Evolutionary conservation across 495 filamentous ascomycete genomes (phyloP), one percentile per base, ranked within the genome.

Genomic region (Symbiotaphrina buchneri): DNA sequence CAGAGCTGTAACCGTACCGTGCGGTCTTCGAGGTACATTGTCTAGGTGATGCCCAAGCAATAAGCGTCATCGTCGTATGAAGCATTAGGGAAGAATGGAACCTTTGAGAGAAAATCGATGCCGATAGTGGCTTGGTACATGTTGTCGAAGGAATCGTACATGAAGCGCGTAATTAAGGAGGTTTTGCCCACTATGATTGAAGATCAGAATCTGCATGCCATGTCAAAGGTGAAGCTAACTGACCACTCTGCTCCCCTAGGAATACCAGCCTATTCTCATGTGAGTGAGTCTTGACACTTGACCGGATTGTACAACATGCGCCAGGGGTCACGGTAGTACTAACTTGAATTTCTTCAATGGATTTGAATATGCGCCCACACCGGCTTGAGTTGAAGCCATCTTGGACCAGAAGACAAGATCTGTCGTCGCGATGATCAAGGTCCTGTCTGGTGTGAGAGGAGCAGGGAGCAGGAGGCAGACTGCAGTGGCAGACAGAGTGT

Each of bases 91-190:
- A 11, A 28, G 32, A 47, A 38, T 64, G n/a, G n/a, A n/a, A 78
- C 81, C 71, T 97, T 97, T 40, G 84, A 94, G 39, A 97, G 71
- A 48, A 97, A 97, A 58, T 97, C 87, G 56, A 97, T 97, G 49
- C 87, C 87, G 46, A 97, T 97, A 32, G 87, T 97, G 27, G 87
- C 87, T 56, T 97, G 87, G 55, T 97, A 97, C 68, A 84, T 95
- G 58, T 91, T 93, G 62, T 97, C 90, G 66, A 97, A 97, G 21
- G 87, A 93, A 56, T 97, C 87, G 63, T 97, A 97, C 87, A 97
- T 97, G 60, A 97, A 97, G 35, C 87, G 74, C 33, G 87, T 97
- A 49, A 97, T 97, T 46, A 97, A 58, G 27, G 90, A 95, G 22
- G 87, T 97, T 60, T 97, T 97, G 40, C 87, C 87, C 35, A 97